Evolutionary conservation across 768 basidiomycete species (phyloP).

Genomic region (Sporobolomyces pararoseus): DNA sequence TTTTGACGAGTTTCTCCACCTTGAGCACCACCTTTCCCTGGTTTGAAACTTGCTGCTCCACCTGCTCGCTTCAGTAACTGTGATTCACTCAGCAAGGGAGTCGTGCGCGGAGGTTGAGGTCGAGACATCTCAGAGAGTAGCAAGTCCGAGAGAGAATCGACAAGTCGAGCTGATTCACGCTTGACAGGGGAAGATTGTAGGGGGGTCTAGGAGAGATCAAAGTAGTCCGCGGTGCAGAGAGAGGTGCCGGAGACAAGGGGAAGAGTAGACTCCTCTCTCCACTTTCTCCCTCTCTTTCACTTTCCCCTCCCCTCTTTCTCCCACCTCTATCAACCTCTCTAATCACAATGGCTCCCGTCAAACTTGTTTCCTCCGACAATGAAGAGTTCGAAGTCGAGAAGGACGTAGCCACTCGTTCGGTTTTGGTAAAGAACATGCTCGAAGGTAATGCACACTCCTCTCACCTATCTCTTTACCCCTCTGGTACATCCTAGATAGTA

Average conservation of each 20-base stretch:
- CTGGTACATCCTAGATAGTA: neutral
- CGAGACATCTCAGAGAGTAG: neutral
- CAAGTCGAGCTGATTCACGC: no score
- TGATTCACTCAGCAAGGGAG: neutral
- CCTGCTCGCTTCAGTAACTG: neutral
- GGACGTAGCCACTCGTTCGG: slow-evolving; percentile 72
- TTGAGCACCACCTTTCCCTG: neutral
- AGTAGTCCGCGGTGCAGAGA: neutral
- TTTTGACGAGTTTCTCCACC: neutral
- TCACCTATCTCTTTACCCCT: neutral
- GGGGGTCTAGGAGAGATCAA: no score
- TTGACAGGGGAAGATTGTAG: no score
- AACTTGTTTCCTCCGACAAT: slow-evolving; percentile 89
- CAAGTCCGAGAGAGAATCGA: neutral
- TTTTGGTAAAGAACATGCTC: slow-evolving; percentile 99
- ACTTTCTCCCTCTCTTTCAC: neutral
- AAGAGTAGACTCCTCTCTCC: no score
- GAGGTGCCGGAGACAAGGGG: neutral
- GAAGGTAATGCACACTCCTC: slow-evolving; percentile 62
- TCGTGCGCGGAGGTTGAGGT: neutral
- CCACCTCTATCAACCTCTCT: neutral
- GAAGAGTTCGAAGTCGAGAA: slow-evolving; percentile 90
- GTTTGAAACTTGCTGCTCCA: slow-evolving; percentile 1
- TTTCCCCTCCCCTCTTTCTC: neutral
- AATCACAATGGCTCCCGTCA: slow-evolving; percentile 54